Percentiles rank a stretch among this genome's conserved stretches.
Conservation (phyloP, 1,284 basidiomycete species). For the Ceratobasidium sp. region DNA sequence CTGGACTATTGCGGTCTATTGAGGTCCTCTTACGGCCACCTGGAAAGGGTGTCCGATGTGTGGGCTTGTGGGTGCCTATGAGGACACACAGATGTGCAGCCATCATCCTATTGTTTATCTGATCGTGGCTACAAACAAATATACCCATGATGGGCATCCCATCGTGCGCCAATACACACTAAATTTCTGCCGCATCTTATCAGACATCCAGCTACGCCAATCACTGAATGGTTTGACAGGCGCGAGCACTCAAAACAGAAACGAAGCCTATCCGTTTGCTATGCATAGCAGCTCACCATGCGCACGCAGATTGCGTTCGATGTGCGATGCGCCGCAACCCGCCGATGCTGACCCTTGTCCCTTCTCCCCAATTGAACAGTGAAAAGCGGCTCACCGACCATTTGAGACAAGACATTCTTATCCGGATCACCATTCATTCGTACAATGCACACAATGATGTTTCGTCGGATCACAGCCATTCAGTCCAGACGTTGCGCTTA, state of each 20-base stretch:
- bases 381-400: slow-evolving; percentile 8
- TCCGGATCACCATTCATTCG: slow-evolving; percentile 8
- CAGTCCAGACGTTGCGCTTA: not conserved
- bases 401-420: slow-evolving; percentile 9
- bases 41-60: not conserved
- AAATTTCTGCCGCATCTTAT: no score
- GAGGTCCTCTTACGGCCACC: no score
- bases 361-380: not conserved
- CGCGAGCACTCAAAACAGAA: not conserved
- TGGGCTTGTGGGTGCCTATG: not conserved
- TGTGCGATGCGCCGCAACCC: no score
- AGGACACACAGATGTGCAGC: not conserved
- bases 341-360: no score
- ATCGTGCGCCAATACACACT: no score
- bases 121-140: no score
- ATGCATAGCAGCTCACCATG: no score
- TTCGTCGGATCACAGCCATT: not conserved
- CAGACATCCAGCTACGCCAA: not conserved
- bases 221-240: slow-evolving; percentile 26
- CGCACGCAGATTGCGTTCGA: no score
- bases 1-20: not conserved
- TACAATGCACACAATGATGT: slow-evolving; percentile 3
- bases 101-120: not conserved
- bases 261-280: not conserved
- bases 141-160: no score